phyloP scores from a whole-genome alignment of 1,284 basidiomycete species.

The Phaffia rhodozyma region DNA sequence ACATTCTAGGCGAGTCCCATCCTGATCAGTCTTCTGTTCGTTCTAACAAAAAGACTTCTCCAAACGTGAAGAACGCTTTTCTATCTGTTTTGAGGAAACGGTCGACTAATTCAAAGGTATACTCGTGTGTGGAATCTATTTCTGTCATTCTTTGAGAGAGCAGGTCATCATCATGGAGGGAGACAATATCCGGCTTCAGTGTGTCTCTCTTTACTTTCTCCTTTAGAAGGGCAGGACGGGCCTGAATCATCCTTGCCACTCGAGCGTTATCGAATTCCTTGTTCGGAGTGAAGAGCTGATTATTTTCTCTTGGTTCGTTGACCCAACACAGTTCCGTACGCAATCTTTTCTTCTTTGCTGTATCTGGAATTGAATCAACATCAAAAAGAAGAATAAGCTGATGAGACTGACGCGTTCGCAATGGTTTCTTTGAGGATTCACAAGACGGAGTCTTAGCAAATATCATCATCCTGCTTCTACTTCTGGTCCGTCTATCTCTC shows the following conservation, averaged over 20 bases:
- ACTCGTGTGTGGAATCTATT: too few species aligned
- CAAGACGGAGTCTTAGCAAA: not conserved
- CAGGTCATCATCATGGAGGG: constrained; percentile 12
- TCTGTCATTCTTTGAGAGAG: not conserved
- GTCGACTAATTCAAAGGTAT: too few species aligned
- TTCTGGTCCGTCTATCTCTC: not conserved
- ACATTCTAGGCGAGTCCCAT: not conserved
- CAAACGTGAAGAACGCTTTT: not conserved
- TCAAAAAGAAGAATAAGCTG: too few species aligned
- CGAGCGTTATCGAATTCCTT: not conserved
- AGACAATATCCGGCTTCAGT: constrained; percentile 3
- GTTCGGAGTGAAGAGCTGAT: not conserved
- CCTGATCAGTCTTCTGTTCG: not conserved
- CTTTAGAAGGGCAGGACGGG: not conserved
- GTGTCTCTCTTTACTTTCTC: not conserved
- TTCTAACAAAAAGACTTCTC: not conserved
- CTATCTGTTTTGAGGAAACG: too few species aligned
- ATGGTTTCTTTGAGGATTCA: too few species aligned
- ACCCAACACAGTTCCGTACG: not conserved
- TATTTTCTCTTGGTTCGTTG: not conserved
- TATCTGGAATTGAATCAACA: not conserved
- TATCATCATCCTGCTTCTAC: not conserved
- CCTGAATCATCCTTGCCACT: not conserved
- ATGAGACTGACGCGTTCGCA: too few species aligned
- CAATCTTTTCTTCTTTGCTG: not conserved